Evolutionary conservation across 176 grass and related monocot species (phyloP).

Genomic region (Elaeis guineensis): DNA sequence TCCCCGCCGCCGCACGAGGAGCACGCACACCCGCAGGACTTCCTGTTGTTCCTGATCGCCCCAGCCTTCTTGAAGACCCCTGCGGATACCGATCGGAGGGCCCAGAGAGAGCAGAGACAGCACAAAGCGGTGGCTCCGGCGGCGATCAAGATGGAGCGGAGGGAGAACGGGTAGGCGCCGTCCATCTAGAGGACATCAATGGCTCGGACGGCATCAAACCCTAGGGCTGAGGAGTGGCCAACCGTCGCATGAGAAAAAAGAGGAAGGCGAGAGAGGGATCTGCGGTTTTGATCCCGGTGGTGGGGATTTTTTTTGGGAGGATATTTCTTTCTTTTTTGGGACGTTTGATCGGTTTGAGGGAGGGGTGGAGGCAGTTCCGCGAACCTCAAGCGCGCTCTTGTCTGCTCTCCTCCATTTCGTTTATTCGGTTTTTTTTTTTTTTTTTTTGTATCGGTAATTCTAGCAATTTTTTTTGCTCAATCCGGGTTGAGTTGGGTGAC

Average conservation of each 20-base stretch:
- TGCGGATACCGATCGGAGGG: slow-evolving; percentile 25
- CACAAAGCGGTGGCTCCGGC: slow-evolving; percentile 58
- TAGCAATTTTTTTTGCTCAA: too few relatives aligned
- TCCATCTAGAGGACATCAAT: slow-evolving; percentile 50
- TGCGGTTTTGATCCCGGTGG: neutral
- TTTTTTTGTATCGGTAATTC: too few relatives aligned
- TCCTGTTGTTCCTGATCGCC: neutral
- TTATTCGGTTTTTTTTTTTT: too few relatives aligned
- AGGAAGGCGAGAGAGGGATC: neutral
- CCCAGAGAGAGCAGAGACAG: slow-evolving; percentile 49
- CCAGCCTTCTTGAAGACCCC: slow-evolving; percentile 11
- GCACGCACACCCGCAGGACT: slow-evolving; percentile 17
- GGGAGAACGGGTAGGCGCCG: slow-evolving; percentile 4
- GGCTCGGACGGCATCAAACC: slow-evolving; percentile 22
- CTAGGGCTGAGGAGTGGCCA: slow-evolving; percentile 3
- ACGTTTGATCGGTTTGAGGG: too few relatives aligned
- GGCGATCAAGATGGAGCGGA: slow-evolving; percentile 62
- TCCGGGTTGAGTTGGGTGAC: too few relatives aligned
- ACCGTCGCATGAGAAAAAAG: neutral
- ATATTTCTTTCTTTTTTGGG: too few relatives aligned
- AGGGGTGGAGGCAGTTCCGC: too few relatives aligned
- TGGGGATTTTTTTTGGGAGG: too few relatives aligned
- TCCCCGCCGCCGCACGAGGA: slow-evolving; percentile 17
- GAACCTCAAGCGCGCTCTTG: too few relatives aligned
- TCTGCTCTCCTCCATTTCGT: too few relatives aligned